These are phyloP conservation scores for Stagonosporopsis vannaccii DNA, from an alignment of 2,329 filamentous ascomycete species.

Conservation along the genomic window DNA sequence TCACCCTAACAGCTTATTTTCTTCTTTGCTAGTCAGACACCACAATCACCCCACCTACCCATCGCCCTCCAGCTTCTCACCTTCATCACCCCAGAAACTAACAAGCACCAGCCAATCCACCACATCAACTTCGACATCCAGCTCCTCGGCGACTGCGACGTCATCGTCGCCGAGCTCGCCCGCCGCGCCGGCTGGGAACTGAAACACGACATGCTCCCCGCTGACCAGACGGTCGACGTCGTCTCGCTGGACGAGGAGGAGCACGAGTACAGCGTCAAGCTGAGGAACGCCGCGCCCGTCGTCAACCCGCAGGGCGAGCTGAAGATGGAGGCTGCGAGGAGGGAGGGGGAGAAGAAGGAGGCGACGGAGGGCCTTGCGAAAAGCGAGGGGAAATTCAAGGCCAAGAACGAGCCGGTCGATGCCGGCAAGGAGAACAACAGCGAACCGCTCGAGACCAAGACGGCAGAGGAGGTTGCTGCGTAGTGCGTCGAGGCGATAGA, in stretches of 20 bases:
- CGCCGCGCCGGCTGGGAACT: conserved; percentile 81
- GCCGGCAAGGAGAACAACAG: background rate
- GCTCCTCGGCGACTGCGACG: conserved; percentile 92
- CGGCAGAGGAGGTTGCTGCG: background rate
- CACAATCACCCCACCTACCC: no score
- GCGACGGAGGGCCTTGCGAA: no score
- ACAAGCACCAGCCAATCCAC: conserved; percentile 66
- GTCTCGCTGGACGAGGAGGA: conserved; percentile 41
- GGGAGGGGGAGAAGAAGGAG: background rate
- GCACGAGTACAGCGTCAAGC: conserved; percentile 40
- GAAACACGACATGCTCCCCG: conserved; percentile 82
- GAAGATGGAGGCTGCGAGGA: conserved; percentile 9
- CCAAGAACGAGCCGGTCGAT: no score
- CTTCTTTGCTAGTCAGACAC: no score
- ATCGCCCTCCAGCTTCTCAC: no score
- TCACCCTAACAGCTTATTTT: no score
- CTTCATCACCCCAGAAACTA: conserved; percentile 1
- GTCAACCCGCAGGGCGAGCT: conserved; percentile 19
- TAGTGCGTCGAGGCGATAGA: background rate
- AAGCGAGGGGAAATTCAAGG: background rate
- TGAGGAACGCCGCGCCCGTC: conserved; percentile 25
- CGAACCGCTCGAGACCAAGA: background rate
- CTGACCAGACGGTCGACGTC: conserved; percentile 68
- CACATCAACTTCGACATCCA: conserved; percentile 98
- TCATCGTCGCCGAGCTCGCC: conserved; percentile 86